phyloP scores from a whole-genome alignment of 768 basidiomycete species.

The Tricholoma flavovirens region DNA sequence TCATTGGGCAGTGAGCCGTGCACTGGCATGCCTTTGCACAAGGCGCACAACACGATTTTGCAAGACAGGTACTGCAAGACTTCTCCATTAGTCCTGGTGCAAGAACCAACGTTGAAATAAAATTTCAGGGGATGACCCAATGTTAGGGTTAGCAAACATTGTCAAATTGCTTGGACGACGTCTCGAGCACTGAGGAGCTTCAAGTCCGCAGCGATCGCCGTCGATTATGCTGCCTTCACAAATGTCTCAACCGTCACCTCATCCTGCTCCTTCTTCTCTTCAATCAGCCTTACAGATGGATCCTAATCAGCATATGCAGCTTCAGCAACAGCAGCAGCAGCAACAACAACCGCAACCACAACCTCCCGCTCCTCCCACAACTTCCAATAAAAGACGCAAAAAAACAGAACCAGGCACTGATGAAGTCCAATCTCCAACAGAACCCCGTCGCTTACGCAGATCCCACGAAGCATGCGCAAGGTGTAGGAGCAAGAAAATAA shows the following conservation, averaged over 20 bases:
- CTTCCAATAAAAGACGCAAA: slow-evolving; percentile 45
- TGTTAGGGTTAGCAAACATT: slow-evolving; percentile 19
- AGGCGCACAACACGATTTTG: too few species aligned
- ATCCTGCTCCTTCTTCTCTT: slow-evolving; percentile 40
- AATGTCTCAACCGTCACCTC: slow-evolving; percentile 19
- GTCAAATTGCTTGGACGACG: slow-evolving; percentile 29
- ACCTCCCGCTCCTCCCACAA: slow-evolving; percentile 22
- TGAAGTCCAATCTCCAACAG: slow-evolving; percentile 51
- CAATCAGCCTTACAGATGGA: slow-evolving; percentile 70
- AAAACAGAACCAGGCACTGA: slow-evolving; percentile 53
- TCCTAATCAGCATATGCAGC: slow-evolving; percentile 46
- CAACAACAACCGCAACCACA: slow-evolving; percentile 13
- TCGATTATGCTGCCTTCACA: slow-evolving; percentile 30
- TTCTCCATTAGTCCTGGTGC: too few species aligned
- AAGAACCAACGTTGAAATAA: too few species aligned
- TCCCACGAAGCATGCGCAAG: slow-evolving; percentile 91
- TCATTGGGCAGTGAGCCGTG: too few species aligned
- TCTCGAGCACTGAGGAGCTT: slow-evolving; percentile 27
- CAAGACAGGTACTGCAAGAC: too few species aligned
- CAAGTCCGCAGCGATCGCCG: slow-evolving; percentile 13
- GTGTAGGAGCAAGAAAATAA: slow-evolving; percentile 96
- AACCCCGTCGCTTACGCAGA: slow-evolving; percentile 76
- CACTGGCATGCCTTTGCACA: too few species aligned
- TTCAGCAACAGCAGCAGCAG: slow-evolving; percentile 34
- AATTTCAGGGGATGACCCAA: background rate